Evolutionary conservation across 2,329 filamentous ascomycete species (phyloP).

Genomic region (Aspergillus uvarum): DNA sequence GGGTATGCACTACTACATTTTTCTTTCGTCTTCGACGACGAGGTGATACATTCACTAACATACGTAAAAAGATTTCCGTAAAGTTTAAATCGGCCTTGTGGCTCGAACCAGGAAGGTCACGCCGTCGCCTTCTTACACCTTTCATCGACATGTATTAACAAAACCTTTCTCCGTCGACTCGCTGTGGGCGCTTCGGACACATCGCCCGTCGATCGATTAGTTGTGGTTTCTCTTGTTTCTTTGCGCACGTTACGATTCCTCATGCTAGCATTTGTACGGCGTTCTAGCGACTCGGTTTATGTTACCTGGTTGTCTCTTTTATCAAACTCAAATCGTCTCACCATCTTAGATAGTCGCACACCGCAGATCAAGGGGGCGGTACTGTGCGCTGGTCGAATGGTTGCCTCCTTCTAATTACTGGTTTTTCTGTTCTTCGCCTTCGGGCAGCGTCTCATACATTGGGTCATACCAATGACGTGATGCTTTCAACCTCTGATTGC

Average conservation of each 20-base stretch:
- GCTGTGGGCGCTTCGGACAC: conserved; percentile 13
- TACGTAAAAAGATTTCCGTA: conserved; percentile 58
- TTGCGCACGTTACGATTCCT: conserved; percentile 35
- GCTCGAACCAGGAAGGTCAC: conserved; percentile 19
- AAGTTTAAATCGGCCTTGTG: conserved; percentile 48
- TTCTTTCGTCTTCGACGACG: background rate
- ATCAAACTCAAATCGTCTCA: conserved; percentile 25
- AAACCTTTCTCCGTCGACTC: conserved; percentile 15
- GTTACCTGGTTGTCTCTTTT: conserved; percentile 10
- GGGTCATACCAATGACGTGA: too few species aligned
- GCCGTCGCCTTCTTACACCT: conserved; percentile 13
- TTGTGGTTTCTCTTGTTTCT: conserved; percentile 10
- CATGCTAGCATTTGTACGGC: conserved; percentile 46
- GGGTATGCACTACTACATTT: conserved; percentile 55
- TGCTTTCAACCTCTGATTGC: too few species aligned
- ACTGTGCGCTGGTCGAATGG: conserved; percentile 45
- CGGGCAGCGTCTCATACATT: conserved; percentile 11
- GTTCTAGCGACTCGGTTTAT: conserved; percentile 44
- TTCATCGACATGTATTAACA: conserved; percentile 32
- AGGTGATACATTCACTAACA: conserved; percentile 2
- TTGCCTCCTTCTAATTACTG: conserved; percentile 40
- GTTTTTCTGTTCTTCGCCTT: conserved; percentile 23
- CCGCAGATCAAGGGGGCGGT: conserved; percentile 40
- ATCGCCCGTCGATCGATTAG: conserved; percentile 6
- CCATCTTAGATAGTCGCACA: conserved; percentile 43